Evolutionary conservation across 768 basidiomycete genomes (phyloP), one percentile per base, ranked within the genome.

Genomic region (Amanita subjunquillea): DNA sequence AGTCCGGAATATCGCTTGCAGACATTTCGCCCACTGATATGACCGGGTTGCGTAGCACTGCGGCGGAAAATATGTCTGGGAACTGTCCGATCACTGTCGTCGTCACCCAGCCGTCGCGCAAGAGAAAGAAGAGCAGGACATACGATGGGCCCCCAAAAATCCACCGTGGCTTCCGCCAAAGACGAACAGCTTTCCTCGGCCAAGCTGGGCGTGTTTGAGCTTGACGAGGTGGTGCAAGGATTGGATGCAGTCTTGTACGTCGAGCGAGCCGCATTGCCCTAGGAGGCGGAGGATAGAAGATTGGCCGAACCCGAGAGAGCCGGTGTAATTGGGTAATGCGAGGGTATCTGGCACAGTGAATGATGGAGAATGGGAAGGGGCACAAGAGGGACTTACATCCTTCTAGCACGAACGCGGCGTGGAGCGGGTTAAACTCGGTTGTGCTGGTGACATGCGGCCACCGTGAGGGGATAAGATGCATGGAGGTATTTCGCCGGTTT

Each of bases 141-240:
- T 58, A 83, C 81, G 65, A 58, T 84, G 82, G 0, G 72, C 75
- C 1, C 74, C 56, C 12, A 85, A 67, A 61, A 83, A 87, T 2
- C 85, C 85, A 0, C 85, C 85, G 54, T 89, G 87, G 43, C 80
- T 83, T 38, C 85, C 86, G 4, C 86, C 85, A 48, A 67, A 67
- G 1, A 85, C 60, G 27, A 84, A 69, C 48, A 79, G 74, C 55
- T 74, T 77, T 5, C 77, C 79, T 13, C 65, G 65, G 0, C 73
- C 77, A 8, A 70, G 82, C 40, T 69, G 65, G 0, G 81, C 74
- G 1, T 85, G 63, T 1, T 77, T 77, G 3, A 74, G 62, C 12
- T 65, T 59, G 30, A 81, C 65, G 40, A 87, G 73, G 55, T 80
- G 70, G 20, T 69, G 62, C 2, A 75, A 72, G 1, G 80, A 72